Base-by-base conservation (phyloP, 2,329 filamentous ascomycete species). In the Diaporthe vexans region DNA sequence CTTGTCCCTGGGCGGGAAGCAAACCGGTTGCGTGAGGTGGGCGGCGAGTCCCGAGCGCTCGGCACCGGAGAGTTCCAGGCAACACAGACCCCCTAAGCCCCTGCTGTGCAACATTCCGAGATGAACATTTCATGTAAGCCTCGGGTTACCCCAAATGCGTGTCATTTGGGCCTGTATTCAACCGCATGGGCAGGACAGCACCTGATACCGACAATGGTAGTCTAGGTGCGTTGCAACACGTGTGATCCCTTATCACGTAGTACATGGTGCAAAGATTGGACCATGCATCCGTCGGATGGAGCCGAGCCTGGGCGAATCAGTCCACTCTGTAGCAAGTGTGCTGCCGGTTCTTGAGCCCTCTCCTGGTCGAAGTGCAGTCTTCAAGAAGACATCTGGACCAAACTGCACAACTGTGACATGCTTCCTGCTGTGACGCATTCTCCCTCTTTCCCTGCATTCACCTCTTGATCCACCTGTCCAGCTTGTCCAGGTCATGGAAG, bases 31-130 rank as follows among this genome's bases (percentile, higher is more conserved):
- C 15, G 19, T n/a, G 26, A 33, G 19, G 10, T 37, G 7, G 29
- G 26, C 46, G 61, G 21, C 46, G 46, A n/a, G 46, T 37, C 61
- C 63, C 63, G 33, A 67, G 63, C 46, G n/a, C 46, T 67, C 63
- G 63, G 63, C 63, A 52, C 46, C 63, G 61, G 29, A 52, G 46
- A 24, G 43, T 17, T 51, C 21, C 3, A 35, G 40, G 61, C 10
- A 3, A 51, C 43, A 67, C 61, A 13, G 46, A 24, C 61, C 63
- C 61, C 63, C 19, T 3, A 24, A n/a, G 21, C 63, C 63, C 33
- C 63, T 40, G 63, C 37, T 13, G 63, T 67, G 46, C 63, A 37
- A 52, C 63, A 24, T n/a, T 51, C 40, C 26, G 61, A 65, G 40
- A 52, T 51, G 61, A 67, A 21, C 15, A 52, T 15, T 6, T 33